phyloP scores from a whole-genome alignment of 495 filamentous ascomycete species.

The Baudoinia panamericana region DNA sequence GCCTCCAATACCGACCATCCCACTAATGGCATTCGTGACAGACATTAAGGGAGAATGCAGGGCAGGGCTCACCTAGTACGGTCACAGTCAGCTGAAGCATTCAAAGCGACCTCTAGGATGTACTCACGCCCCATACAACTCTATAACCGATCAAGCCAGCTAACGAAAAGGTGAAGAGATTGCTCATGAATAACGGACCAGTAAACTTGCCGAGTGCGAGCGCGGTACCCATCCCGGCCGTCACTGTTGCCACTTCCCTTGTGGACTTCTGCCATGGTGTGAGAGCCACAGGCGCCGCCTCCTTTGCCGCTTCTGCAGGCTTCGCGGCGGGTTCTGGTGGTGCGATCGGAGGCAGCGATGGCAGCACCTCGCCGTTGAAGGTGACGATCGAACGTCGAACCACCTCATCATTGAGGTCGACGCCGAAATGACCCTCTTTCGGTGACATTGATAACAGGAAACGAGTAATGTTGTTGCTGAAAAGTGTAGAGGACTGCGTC shows the following conservation, averaged over 20 bases:
- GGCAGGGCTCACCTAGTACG: constrained; percentile 37
- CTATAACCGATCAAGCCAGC: constrained; percentile 69
- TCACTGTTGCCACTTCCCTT: constrained; percentile 54
- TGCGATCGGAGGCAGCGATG: constrained; percentile 54
- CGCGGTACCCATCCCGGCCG: constrained; percentile 57
- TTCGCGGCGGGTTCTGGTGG: constrained; percentile 51
- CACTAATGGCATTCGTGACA: constrained; percentile 77
- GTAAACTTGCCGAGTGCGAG: constrained; percentile 64
- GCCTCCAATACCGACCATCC: constrained; percentile 73
- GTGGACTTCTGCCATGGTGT: constrained; percentile 66
- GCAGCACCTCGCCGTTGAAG: constrained; percentile 56
- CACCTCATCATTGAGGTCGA: constrained; percentile 67
- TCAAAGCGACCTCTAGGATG: not conserved
- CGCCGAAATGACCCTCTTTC: constrained; percentile 55
- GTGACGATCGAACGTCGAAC: constrained; percentile 69
- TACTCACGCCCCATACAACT: constrained; percentile 60
- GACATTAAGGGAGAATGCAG: constrained; percentile 74
- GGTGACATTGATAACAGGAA: constrained; percentile 65
- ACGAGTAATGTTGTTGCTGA: constrained; percentile 74
- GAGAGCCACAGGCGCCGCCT: constrained; percentile 46
- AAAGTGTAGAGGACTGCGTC: constrained; percentile 68
- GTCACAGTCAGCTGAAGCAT: not conserved
- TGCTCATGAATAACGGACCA: constrained; percentile 66
- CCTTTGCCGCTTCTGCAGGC: constrained; percentile 32
- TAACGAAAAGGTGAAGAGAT: constrained; percentile 65